Conservation (phyloP, 148 eudicot species). For the Agrostemma githago region DNA sequence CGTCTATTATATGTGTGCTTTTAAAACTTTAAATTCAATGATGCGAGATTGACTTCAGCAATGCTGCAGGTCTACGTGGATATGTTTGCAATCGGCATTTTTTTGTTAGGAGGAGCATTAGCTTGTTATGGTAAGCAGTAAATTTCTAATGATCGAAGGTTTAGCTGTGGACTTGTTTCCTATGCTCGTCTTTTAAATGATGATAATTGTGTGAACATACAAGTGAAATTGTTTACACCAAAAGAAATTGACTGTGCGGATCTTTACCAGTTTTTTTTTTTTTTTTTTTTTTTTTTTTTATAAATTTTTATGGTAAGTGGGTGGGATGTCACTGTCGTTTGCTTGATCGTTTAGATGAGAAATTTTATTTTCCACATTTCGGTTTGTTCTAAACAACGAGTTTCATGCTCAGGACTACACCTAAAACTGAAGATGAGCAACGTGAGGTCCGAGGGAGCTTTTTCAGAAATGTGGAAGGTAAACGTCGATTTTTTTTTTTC, state of each 20-base stretch:
- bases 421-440: constrained; percentile 82
- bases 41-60: constrained; percentile 8
- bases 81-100: constrained; percentile 48
- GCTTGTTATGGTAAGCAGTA: constrained; percentile 78
- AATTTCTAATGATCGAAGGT: not conserved
- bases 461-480: constrained; percentile 95
- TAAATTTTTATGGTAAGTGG: too few relatives aligned
- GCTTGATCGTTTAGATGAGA: not conserved
- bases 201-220: not conserved
- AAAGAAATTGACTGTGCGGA: not conserved
- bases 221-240: not conserved
- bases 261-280: not conserved
- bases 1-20: not conserved
- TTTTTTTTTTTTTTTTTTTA: too few relatives aligned
- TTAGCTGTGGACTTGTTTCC: not conserved
- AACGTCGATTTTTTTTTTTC: not conserved
- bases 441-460: constrained; percentile 85
- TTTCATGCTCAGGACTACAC: constrained; percentile 52
- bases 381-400: constrained; percentile 6
- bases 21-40: constrained; percentile 3
- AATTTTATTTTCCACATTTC: not conserved
- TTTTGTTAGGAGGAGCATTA: constrained; percentile 80
- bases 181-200: constrained; percentile 1
- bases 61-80: constrained; percentile 75
- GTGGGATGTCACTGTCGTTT: not conserved